Base-by-base conservation (phyloP, 768 basidiomycete genomes). In the Hemileccinum rubropunctum region DNA sequence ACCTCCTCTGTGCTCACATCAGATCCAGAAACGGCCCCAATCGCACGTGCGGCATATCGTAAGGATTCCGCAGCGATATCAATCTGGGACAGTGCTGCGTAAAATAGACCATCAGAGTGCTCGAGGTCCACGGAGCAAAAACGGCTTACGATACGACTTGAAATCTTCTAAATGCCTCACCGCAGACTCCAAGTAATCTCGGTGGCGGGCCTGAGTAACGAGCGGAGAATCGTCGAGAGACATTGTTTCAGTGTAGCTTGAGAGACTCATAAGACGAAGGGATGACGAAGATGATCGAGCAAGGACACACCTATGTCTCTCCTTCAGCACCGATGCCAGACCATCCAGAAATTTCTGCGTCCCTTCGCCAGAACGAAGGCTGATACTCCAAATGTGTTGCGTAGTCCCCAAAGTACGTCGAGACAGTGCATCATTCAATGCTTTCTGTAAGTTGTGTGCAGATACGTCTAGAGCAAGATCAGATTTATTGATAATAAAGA, bases 61-160 rank as follows among this genome's bases (percentile, higher is more conserved):
- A 95, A 74, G 62, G 93, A 91, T 65, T 95, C 93, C 0, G 91
- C 91, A 5, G 81, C 91, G 11, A 89, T 63, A 6, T 94, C 91
- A 4, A 94, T 71, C 53, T 93, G 88, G n/a, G 79, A 75, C 1
- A 78, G 59, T 9, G 78, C 84, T 85, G 61, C 27, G n/a, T 27
- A 34, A 47, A 55, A 49, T 37, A 9, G 28, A 15, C 42, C 17
- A 32, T 50, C 10, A 50, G 52, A 41, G 37, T 23, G 27, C 40
- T 37, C 20, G 10, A 30, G 12, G 12, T 39, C 42, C 33, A n/a
- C 36, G 14, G 23, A 40, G n/a, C 18, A 42, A 7, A 21, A 36
- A n/a, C n/a, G 17, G 28, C 66, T 56, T 47, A 68, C 68, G 60
- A 50, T 64, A 68, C 3, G 56, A 58, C 38, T 47, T 56, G 47